These are phyloP conservation scores for Typha latifolia DNA, from an alignment of 176 grass and related monocot species.

Conservation along the genomic window DNA sequence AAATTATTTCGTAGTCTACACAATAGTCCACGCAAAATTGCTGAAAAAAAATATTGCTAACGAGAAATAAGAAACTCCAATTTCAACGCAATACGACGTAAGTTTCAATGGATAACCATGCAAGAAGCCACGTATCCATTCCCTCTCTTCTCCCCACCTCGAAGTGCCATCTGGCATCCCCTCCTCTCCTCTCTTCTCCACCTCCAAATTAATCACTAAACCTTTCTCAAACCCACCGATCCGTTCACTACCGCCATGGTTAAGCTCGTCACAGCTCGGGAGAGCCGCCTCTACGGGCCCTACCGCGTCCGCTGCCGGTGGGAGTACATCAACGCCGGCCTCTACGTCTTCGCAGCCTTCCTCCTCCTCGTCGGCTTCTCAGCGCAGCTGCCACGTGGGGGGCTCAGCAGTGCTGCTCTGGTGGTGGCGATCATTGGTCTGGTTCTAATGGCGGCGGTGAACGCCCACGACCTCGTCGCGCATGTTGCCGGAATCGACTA, in stretches of 20 bases:
- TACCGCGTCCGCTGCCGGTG: conserved; percentile 32
- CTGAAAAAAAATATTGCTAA: neutral
- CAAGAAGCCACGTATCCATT: conserved; percentile 46
- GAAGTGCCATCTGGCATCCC: neutral
- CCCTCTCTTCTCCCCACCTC: neutral
- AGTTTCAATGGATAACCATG: conserved; percentile 24
- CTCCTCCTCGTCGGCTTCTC: conserved; percentile 39
- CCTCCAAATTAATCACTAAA: neutral
- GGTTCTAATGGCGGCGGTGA: conserved; percentile 31
- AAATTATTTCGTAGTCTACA: no score
- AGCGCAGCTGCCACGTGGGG: conserved; percentile 7
- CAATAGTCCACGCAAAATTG: neutral
- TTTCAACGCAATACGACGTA: neutral
- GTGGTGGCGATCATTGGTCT: conserved; percentile 28
- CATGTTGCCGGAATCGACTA: conserved; percentile 62
- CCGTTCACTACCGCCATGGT: conserved; percentile 30
- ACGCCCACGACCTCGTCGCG: conserved; percentile 64
- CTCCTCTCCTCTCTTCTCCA: conserved; percentile 18
- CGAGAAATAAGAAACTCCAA: neutral
- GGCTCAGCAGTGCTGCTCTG: conserved; percentile 19
- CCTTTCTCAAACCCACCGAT: neutral
- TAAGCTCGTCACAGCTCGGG: conserved; percentile 74
- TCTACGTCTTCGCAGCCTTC: conserved; percentile 42
- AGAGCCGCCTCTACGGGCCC: conserved; percentile 58
- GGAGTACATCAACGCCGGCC: conserved; percentile 75